A percentile compares a stretch with the other conserved stretches of the same genome.
These are phyloP conservation scores for Aureobasidium subglaciale DNA, from an alignment of 2,329 filamentous ascomycete genomes.

Conservation along the genomic window DNA sequence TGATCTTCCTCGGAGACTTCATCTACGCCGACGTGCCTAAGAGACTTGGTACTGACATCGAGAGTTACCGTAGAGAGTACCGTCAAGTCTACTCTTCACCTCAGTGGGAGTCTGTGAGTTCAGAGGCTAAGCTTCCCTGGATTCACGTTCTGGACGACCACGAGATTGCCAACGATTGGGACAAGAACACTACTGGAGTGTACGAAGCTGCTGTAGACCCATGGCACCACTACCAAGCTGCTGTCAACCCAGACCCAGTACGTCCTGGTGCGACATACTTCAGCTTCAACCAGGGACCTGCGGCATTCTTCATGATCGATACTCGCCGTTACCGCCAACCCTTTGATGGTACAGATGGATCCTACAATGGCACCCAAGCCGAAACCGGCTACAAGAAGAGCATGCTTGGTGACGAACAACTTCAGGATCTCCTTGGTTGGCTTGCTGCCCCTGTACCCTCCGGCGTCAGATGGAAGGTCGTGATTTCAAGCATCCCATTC, in stretches of 20 bases:
- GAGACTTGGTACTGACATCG: constrained; percentile 62
- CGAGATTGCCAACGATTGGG: constrained; percentile 94
- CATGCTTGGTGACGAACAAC: constrained; percentile 77
- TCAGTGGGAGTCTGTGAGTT: constrained; percentile 58
- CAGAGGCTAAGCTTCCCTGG: constrained; percentile 62
- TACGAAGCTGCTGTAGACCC: constrained; percentile 76
- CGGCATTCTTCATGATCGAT: constrained; percentile 90
- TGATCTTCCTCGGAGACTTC: constrained; percentile 73
- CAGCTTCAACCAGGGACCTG: constrained; percentile 81
- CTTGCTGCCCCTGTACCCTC: constrained; percentile 63
- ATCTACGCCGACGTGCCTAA: constrained; percentile 86
- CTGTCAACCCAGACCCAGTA: constrained; percentile 70
- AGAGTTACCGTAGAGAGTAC: constrained; percentile 85
- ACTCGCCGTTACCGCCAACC: constrained; percentile 78
- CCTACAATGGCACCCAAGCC: constrained; percentile 32
- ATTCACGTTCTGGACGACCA: constrained; percentile 96
- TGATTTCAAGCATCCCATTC: constrained; percentile 86
- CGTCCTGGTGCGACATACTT: constrained; percentile 67
- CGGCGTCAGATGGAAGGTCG: constrained; percentile 87
- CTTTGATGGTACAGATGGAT: constrained; percentile 52
- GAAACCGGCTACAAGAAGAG: constrained; percentile 55
- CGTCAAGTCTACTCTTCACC: constrained; percentile 92
- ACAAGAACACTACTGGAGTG: constrained; percentile 69
- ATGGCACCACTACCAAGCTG: constrained; percentile 78
- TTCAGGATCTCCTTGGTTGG: constrained; percentile 72